These are phyloP conservation scores for Fusarium mexicanum DNA, from an alignment of 2,329 filamentous ascomycete genomes.

Conservation along the genomic window DNA sequence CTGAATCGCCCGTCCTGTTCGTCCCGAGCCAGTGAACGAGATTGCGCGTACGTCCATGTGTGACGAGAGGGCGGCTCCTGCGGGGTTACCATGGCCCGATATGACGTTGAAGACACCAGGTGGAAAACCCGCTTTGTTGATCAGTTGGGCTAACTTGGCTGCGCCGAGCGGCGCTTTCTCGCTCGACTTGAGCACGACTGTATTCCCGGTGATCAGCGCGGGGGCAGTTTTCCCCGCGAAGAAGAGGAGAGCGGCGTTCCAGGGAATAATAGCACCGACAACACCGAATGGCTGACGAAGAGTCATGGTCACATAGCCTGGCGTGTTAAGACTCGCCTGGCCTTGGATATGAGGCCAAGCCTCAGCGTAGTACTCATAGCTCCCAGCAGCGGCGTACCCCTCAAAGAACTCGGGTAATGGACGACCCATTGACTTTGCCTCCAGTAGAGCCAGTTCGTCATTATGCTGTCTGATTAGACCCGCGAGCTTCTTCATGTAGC, in stretches of 20 bases:
- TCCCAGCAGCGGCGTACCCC: conserved; percentile 52
- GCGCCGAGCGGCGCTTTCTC: conserved; percentile 34
- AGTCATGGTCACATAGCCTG: conserved; percentile 57
- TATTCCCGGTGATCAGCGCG: conserved; percentile 33
- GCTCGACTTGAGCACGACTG: conserved; percentile 31
- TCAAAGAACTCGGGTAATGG: conserved; percentile 28
- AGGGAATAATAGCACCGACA: conserved; percentile 66
- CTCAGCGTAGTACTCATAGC: conserved; percentile 55
- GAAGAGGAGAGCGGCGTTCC: conserved; percentile 62
- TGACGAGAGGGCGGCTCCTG: conserved; percentile 72
- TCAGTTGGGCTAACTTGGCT: conserved; percentile 57
- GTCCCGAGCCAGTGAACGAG: conserved; percentile 79
- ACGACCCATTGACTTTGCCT: conserved; percentile 35
- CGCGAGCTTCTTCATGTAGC: conserved; percentile 57
- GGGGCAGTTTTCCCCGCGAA: conserved; percentile 53
- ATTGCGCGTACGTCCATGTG: conserved; percentile 78
- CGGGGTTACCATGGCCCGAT: conserved; percentile 73
- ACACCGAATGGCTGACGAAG: conserved; percentile 63
- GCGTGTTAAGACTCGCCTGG: conserved; percentile 58
- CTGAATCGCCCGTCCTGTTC: conserved; percentile 77
- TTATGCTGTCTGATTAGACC: conserved; percentile 52
- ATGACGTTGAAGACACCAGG: conserved; percentile 79
- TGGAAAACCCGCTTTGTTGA: conserved; percentile 78
- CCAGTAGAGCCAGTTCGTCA: conserved; percentile 52
- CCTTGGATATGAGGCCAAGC: conserved; percentile 54